phyloP scores from a whole-genome alignment of 352 stramenopile species.

The Phytophthora citrophthora region DNA sequence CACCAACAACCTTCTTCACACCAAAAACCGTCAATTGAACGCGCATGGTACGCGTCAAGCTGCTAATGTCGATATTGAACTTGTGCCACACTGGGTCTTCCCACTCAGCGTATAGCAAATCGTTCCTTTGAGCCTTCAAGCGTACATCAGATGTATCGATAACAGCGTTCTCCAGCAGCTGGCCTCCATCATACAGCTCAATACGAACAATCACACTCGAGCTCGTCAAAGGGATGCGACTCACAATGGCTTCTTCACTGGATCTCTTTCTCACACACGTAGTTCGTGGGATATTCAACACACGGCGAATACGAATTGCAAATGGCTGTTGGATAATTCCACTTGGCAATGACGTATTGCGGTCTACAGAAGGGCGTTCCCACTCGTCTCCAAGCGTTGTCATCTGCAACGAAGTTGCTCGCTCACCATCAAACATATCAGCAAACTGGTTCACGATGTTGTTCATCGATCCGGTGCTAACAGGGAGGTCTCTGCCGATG shows the following conservation, averaged over 20 bases:
- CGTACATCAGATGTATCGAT: constrained; percentile 78
- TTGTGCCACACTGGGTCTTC: constrained; percentile 77
- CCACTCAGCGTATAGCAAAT: constrained; percentile 80
- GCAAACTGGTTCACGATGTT: constrained; percentile 60
- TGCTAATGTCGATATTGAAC: constrained; percentile 76
- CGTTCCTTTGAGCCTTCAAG: constrained; percentile 72
- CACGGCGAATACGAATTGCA: constrained; percentile 71
- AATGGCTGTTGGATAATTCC: constrained; percentile 70
- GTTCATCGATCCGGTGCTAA: constrained; percentile 35
- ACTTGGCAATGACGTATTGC: constrained; percentile 51
- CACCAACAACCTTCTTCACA: constrained; percentile 70
- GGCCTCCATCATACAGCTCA: constrained; percentile 77
- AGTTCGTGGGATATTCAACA: constrained; percentile 83
- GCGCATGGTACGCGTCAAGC: constrained; percentile 77
- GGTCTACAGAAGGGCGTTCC: constrained; percentile 54
- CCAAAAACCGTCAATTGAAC: constrained; percentile 78
- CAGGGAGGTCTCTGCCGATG: constrained; percentile 69
- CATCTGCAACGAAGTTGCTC: constrained; percentile 71
- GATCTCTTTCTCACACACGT: constrained; percentile 73
- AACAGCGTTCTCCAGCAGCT: constrained; percentile 71
- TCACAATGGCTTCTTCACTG: constrained; percentile 69
- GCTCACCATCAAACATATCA: constrained; percentile 63
- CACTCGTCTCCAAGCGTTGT: constrained; percentile 75
- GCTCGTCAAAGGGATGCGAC: constrained; percentile 53
- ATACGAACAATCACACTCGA: constrained; percentile 79